Evolutionary conservation across 495 filamentous ascomycete genomes (phyloP), one percentile per base, ranked within the genome.

Genomic region (Xylaria nigripes): DNA sequence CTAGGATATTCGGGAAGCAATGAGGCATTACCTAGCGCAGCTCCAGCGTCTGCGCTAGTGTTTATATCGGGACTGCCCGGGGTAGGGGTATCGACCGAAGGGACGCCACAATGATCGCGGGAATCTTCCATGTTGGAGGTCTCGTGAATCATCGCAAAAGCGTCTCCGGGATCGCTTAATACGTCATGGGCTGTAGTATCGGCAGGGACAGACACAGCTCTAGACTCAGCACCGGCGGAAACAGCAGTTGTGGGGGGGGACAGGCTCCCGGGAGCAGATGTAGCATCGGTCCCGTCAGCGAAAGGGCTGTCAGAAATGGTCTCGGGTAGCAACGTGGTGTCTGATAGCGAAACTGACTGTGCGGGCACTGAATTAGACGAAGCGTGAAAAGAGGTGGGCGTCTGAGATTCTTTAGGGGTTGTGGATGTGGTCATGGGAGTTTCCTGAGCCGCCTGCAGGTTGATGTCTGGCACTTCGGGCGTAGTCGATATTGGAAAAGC

Each of bases 191-290:
- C 68, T 27, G 41, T 51, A 34, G 21, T 50, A 46, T 60, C 60
- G n/a, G 71, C 77, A 38, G 70, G 67, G 57, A 65, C 71, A 0
- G 79, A 79, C 25, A 78, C 58, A 32, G 70, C 75, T 27, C 78
- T 71, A 6, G 80, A 80, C 1, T 78, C 64, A 1, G 75, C 79
- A 54, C 85, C 73, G 29, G 78, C 79, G 10, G 81, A 76, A 0
- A 81, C 83, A 2, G 82, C 83, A 8, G 81, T 79, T 0, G 82
- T 80, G 13, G 86, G 86, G 6, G 85, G 87, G 3, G 85, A 87
- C 46, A 83, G 69, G 8, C 72, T 76, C 60, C 87, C 84, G 2
- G 85, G 64, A 3, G 76, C 76, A 12, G 81, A 81, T 0, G 80
- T 60, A 19, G 2, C 45, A 25, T 32, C 18, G n/a, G 21, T 16